Base-by-base conservation (phyloP, 768 basidiomycete species). In the Gymnopilus dilepis region DNA sequence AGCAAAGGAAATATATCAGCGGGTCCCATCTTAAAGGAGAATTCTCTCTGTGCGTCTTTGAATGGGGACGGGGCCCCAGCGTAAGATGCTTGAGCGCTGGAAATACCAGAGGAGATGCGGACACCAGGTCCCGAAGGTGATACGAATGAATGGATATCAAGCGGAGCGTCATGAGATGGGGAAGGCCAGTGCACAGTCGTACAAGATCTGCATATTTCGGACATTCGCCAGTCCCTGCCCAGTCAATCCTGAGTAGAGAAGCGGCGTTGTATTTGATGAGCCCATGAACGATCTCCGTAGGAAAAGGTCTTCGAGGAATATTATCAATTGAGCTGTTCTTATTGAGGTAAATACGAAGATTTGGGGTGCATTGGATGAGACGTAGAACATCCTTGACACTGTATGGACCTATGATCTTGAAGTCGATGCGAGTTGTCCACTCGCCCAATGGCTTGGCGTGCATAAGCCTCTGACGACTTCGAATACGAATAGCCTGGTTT, bases 311-410 rank as follows among this genome's bases (percentile, higher is more conserved):
- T 52, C 62, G 67, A 53, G 57, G 69, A n/a, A n/a, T n/a, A 47
- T 34, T 19, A 50, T n/a, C 33, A 42, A 61, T 61, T 34, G 57
- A 60, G 0, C 72, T 72, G 54, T 79, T 82, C 59, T 74, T 71
- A 64, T 80, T 80, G 64, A 76, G 63, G 58, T 80, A 82, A 33
- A 80, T 78, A 62, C 76, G 65, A 38, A 83, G 74, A 58, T 80
- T 82, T 6, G 81, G 81, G 0, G 79, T 80, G 59, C 74, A 75
- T 13, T 67, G 69, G 33, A 83, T 60, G 15, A 83, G 68, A 11
- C 80, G 77, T 7, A 74, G 67, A 21, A 80, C 70, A 48, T 70
- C 61, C 30, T 64, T 50, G 0, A 69, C 50, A 6, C 66, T 67
- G 19, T 70, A 75, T 9, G 69, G 57, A n/a, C 76, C 75, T 4